Percentiles rank a stretch among this genome's conserved stretches.
Conservation (phyloP, 306 rosid species). For the Glycine tomentella region DNA sequence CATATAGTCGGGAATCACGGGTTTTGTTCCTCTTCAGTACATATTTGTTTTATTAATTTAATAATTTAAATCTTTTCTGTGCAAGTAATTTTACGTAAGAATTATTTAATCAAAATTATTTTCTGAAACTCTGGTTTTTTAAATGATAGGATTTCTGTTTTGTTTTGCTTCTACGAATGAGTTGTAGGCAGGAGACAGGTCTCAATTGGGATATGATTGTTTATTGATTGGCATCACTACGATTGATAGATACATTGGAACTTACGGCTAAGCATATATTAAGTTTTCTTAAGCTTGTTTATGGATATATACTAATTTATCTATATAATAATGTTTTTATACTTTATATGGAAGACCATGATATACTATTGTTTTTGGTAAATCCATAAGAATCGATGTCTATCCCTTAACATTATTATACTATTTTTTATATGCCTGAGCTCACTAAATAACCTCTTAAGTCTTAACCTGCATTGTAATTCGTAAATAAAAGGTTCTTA, state of each 20-base stretch:
- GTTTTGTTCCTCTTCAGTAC: slow-evolving; percentile 51
- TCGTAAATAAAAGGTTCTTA: background rate
- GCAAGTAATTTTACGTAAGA: background rate
- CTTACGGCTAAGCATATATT: background rate
- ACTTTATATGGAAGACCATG: background rate
- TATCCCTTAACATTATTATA: background rate
- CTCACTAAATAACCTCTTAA: background rate
- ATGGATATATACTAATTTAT: background rate
- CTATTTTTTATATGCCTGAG: background rate
- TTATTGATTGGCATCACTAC: slow-evolving; percentile 9
- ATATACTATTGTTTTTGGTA: background rate
- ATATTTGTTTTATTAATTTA: background rate
- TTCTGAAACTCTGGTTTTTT: background rate
- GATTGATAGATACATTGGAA: slow-evolving; percentile 21
- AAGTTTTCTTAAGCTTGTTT: background rate
- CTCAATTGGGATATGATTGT: slow-evolving; percentile 25
- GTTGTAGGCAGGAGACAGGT: slow-evolving; percentile 1
- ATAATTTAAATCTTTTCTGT: slow-evolving; percentile 17
- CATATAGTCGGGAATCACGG: slow-evolving; percentile 66
- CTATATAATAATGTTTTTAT: background rate
- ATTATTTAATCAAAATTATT: background rate
- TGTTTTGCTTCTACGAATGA: background rate
- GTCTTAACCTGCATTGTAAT: background rate
- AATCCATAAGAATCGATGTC: background rate
- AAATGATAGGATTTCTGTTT: slow-evolving; percentile 3